Base-by-base conservation (phyloP, 768 basidiomycete species). In the Boletus subparvulus region DNA sequence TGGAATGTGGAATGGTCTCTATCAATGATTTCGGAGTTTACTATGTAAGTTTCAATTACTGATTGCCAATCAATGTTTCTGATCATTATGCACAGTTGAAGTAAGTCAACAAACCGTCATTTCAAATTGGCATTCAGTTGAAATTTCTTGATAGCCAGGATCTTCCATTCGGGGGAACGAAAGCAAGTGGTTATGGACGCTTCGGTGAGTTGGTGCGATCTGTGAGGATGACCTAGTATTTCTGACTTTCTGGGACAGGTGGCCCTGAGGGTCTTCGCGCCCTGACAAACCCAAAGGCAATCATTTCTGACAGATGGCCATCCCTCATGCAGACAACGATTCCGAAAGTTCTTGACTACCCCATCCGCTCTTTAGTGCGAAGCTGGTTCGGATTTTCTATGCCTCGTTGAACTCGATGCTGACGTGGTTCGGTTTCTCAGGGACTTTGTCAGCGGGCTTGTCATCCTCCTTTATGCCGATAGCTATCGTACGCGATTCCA, bases 1-100 rank as follows among this genome's bases (percentile, higher is more conserved):
- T 99, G 49, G 85, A 96, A 50, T 95, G 93, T 64, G 96, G 96
- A 45, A 98, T 99, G 97, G 96, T 98, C 4, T 87, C 94, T 19
- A 80, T 97, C 59, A 98, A 98, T 64, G 97, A 98, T 75, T 97
- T 93, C 68, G 94, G 83, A 13, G 87, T 89, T 9, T 93, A 86
- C 74, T 93, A 94, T 68, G 86, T 91, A 66, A 77, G 86, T 77
- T 59, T 33, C 12, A 32, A 36, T 39, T 14, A 33, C 19, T 46
- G 36, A 46, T 52, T 48, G 55, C n/a, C 37, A 44, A 26, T 46
- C 40, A 19, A 39, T 51, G 52, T 58, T 33, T 68, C 60, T 66
- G 54, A 67, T 51, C 3, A 50, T 51, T 32, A 24, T 58, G 16
- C 52, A 47, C 60, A 89, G 87, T 72, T 91, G 60, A 90, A 92